Conservation (phyloP, 192 early-diverging fungal genomes). For the Physocladia obscura region DNA sequence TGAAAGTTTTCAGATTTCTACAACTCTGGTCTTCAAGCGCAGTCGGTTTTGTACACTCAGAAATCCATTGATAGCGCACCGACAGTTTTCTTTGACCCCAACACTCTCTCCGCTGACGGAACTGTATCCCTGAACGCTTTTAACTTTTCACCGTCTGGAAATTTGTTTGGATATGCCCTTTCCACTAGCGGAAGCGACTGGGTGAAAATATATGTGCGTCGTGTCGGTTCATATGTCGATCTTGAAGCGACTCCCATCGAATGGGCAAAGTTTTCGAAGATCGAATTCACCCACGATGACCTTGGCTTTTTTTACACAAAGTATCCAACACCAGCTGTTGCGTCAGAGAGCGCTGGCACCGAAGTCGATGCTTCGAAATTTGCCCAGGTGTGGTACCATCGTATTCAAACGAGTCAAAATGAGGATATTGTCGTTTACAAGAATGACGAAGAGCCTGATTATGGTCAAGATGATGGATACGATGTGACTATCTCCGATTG, state of each 20-base stretch:
- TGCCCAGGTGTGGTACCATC: slow-evolving; percentile 35
- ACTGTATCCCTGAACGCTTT: slow-evolving; percentile 53
- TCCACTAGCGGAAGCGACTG: slow-evolving; percentile 61
- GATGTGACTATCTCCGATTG: slow-evolving; percentile 1
- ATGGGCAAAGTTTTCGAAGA: slow-evolving; percentile 59
- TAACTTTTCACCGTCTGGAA: slow-evolving; percentile 58
- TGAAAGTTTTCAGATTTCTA: slow-evolving; percentile 7
- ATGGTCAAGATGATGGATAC: slow-evolving; percentile 13
- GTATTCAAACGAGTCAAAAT: slow-evolving; percentile 53
- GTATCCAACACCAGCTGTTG: slow-evolving; percentile 42
- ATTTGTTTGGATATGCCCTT: slow-evolving; percentile 58
- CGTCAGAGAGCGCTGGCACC: slow-evolving; percentile 49
- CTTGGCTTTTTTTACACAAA: slow-evolving; percentile 67
- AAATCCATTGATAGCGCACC: slow-evolving; percentile 42
- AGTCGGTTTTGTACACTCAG: slow-evolving; percentile 59
- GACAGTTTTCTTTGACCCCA: slow-evolving; percentile 54
- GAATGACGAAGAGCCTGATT: slow-evolving; percentile 14
- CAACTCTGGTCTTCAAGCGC: slow-evolving; percentile 45
- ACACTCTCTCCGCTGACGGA: slow-evolving; percentile 58
- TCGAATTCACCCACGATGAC: slow-evolving; percentile 69
- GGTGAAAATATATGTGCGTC: slow-evolving; percentile 56
- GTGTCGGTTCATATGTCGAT: slow-evolving; percentile 33
- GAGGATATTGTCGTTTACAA: slow-evolving; percentile 45
- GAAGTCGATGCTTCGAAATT: slow-evolving; percentile 53
- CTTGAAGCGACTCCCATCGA: slow-evolving; percentile 38